Evolutionary conservation across 306 rosid species (phyloP), one percentile per base, ranked within the genome.

Genomic region (Oemleria cerasiformis): DNA sequence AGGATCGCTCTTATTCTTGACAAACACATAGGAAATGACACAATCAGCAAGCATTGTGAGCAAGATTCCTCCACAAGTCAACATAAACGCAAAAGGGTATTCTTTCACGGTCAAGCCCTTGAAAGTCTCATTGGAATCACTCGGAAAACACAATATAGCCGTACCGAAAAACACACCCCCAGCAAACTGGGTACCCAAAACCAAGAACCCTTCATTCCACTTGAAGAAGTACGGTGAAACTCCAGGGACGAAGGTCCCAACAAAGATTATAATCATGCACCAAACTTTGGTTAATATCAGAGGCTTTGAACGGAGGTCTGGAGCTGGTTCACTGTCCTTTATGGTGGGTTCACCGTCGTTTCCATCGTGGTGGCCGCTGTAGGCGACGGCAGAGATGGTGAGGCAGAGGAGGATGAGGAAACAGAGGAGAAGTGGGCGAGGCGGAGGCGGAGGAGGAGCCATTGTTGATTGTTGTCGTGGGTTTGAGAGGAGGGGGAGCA

Each of bases 191-290:
- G 49, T 3, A 15, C 50, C 15, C 14, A 45, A 15, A 12, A 45
- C 16, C 16, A 45, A 15, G 14, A 45, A 45, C 16, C 50, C 15
- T 15, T 45, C 50, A 5, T 45, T 12, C 16, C 50, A 45, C 50
- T 45, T 45, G 3, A 45, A 45, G 15, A 45, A 45, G 50, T 12
- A 12, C 15, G 50, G 16, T 15, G 16, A 45, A 4, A 12, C 5
- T 12, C 50, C 16, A 3, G 50, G 75, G 0, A 90, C 40, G 30
- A 90, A 92, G 9, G 98, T 92, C 5, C 83, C 98, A 0, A 80
- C 0, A 17, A 92, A 92, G 6, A 90, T 73, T 14, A 88, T 23
- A 1, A 86, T 74, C 73, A 92, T 57, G 48, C 98, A 86, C 84
- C 74, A 67, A 7, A 92, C 66, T 71, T 92, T 88, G 5, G 76